phyloP scores from a whole-genome alignment of 2,329 filamentous ascomycete species.

The Nigrograna mackinnonii region DNA sequence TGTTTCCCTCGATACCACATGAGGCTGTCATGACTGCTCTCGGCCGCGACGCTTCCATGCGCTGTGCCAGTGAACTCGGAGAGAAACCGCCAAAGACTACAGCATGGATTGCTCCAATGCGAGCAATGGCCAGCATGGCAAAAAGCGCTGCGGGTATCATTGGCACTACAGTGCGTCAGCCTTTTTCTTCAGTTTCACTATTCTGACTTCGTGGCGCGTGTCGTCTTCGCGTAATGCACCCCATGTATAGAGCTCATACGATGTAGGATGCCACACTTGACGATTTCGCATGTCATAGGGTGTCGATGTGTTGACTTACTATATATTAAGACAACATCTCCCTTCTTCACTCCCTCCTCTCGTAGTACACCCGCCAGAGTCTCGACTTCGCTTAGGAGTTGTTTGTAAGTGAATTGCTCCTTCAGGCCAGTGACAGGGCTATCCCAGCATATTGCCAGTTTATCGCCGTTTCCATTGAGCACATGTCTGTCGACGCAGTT shows the following conservation, averaged over 20 bases:
- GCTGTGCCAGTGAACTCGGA: conserved; percentile 76
- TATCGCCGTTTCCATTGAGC: conserved; percentile 69
- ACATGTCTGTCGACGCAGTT: conserved; percentile 93
- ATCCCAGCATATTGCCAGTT: conserved; percentile 82
- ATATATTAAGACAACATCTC: conserved; percentile 88
- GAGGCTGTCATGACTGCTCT: conserved; percentile 82
- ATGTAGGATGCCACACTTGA: too few relatives aligned
- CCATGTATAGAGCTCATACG: too few relatives aligned
- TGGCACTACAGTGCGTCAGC: conserved; percentile 64
- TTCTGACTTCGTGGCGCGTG: too few relatives aligned
- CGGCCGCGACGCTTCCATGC: conserved; percentile 81
- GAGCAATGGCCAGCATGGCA: conserved; percentile 78
- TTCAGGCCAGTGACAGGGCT: conserved; percentile 79
- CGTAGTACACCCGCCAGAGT: conserved; percentile 78
- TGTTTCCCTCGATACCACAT: conserved; percentile 86
- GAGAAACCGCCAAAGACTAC: conserved; percentile 96
- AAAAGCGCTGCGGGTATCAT: conserved; percentile 93
- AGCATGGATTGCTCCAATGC: conserved; percentile 84
- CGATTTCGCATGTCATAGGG: too few relatives aligned
- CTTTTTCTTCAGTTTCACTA: background rate
- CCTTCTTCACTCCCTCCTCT: conserved; percentile 79
- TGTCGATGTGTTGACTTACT: too few relatives aligned
- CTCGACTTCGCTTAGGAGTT: conserved; percentile 80
- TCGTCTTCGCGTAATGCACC: too few relatives aligned
- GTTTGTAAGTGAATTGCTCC: conserved; percentile 72